These are phyloP conservation scores for Biscutella laevigata DNA, from an alignment of 441 rosid species.

Conservation along the genomic window DNA sequence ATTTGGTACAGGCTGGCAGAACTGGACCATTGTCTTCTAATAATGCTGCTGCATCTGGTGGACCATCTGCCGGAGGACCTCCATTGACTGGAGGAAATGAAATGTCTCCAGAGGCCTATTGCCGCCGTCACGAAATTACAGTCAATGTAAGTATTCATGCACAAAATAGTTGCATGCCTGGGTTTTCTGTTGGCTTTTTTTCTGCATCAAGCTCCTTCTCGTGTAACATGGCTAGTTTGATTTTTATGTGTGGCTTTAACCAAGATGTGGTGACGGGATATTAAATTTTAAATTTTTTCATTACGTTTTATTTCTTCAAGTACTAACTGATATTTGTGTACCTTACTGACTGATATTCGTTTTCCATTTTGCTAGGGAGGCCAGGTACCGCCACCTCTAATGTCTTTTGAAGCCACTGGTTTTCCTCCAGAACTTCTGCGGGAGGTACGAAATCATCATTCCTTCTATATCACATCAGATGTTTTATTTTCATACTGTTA, in stretches of 20 bases:
- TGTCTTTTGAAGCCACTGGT: slow-evolving; percentile 70
- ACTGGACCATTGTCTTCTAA: slow-evolving; percentile 26
- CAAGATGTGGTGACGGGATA: neutral
- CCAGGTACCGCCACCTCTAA: slow-evolving; percentile 66
- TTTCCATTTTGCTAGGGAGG: slow-evolving; percentile 43
- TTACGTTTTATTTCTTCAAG: neutral
- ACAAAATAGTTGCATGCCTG: neutral
- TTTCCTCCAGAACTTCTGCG: slow-evolving; percentile 78
- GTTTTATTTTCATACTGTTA: neutral
- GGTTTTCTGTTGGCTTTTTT: neutral
- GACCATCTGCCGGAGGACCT: slow-evolving; percentile 33
- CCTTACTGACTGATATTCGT: neutral
- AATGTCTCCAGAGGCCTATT: slow-evolving; percentile 64
- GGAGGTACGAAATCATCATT: slow-evolving; percentile 34
- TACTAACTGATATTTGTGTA: neutral
- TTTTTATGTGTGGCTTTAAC: neutral
- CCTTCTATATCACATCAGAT: neutral
- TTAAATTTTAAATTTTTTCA: neutral
- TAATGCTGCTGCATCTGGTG: slow-evolving; percentile 34
- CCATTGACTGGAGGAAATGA: slow-evolving; percentile 30
- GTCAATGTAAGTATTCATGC: slow-evolving; percentile 46
- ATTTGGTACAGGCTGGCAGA: slow-evolving; percentile 10
- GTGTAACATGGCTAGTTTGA: neutral
- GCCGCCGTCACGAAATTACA: slow-evolving; percentile 74
- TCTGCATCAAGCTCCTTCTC: neutral